Conservation (phyloP, 1,139 yeast genomes). For the Groenewaldozyma sp. region DNA sequence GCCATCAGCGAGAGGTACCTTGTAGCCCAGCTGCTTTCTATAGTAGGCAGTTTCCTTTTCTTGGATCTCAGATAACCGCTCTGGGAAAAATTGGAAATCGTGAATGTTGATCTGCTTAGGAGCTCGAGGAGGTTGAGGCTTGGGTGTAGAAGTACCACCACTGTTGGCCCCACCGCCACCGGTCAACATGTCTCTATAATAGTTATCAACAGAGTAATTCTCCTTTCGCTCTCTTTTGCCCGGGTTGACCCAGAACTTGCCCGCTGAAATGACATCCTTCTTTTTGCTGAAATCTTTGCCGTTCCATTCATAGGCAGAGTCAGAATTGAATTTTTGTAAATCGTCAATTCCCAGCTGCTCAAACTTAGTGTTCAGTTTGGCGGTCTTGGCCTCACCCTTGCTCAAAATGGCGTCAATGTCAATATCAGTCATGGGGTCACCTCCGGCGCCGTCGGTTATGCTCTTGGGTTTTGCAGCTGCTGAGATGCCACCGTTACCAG, state of each 20-base stretch:
- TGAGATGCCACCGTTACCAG: slow-evolving; percentile 13
- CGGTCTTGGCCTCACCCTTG: slow-evolving; percentile 75
- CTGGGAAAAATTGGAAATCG: slow-evolving; percentile 85
- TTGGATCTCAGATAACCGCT: slow-evolving; percentile 51
- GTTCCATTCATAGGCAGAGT: slow-evolving; percentile 94
- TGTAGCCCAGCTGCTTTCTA: slow-evolving; percentile 64
- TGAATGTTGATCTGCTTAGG: slow-evolving; percentile 67
- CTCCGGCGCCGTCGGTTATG: slow-evolving; percentile 7
- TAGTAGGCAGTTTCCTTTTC: slow-evolving; percentile 72
- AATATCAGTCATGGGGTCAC: slow-evolving; percentile 36
- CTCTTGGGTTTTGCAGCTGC: slow-evolving; percentile 13
- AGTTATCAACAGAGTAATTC: slow-evolving; percentile 78
- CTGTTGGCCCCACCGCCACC: slow-evolving; percentile 12
- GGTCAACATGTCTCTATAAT: slow-evolving; percentile 66
- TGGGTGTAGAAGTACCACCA: slow-evolving; percentile 24
- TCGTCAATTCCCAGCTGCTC: slow-evolving; percentile 85
- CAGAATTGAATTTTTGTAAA: slow-evolving; percentile 79
- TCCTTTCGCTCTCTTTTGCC: slow-evolving; percentile 86
- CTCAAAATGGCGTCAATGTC: slow-evolving; percentile 75
- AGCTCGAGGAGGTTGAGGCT: slow-evolving; percentile 43
- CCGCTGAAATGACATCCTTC: slow-evolving; percentile 13
- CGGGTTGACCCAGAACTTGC: slow-evolving; percentile 72
- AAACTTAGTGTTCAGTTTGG: slow-evolving; percentile 65
- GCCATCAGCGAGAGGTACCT: slow-evolving; percentile 43
- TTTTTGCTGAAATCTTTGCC: slow-evolving; percentile 79